A percentile compares a stretch with the other conserved stretches of the same genome.
Evolutionary conservation across 805 yeast genomes (phyloP).

Genomic region (Wickerhamomyces strasburgensis): DNA sequence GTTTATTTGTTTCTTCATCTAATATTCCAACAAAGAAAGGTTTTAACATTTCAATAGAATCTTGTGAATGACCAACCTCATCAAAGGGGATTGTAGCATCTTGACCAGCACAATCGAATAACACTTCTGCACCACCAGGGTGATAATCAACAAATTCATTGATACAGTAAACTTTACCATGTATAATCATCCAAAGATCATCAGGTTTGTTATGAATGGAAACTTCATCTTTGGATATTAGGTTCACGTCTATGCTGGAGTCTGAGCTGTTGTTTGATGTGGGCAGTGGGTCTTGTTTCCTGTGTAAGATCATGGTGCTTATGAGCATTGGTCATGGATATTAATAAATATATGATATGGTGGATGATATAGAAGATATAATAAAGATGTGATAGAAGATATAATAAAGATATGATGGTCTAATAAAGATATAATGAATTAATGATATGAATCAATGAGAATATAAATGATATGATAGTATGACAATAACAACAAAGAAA

Average conservation of each 20-base stretch:
- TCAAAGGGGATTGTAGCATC: slow-evolving; percentile 82
- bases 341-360: too few species aligned
- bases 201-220: slow-evolving; percentile 14
- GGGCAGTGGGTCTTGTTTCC: background rate
- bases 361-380: too few species aligned
- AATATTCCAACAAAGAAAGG: slow-evolving; percentile 72
- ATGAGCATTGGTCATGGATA: too few species aligned
- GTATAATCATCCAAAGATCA: slow-evolving; percentile 79
- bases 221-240: slow-evolving; percentile 9
- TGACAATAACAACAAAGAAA: too few species aligned
- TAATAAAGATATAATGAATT: too few species aligned
- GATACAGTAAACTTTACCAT: slow-evolving; percentile 75
- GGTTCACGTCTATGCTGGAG: background rate
- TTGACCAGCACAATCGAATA: slow-evolving; percentile 67
- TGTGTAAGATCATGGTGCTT: too few species aligned
- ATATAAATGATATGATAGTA: too few species aligned
- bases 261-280: background rate
- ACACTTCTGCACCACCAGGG: slow-evolving; percentile 68
- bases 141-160: slow-evolving; percentile 64
- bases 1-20: slow-evolving; percentile 40
- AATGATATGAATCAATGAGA: too few species aligned
- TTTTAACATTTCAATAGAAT: slow-evolving; percentile 73
- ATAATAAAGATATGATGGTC: too few species aligned
- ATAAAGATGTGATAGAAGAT: too few species aligned
- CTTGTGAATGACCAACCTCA: slow-evolving; percentile 96